Conservation (phyloP, 169 alveolate species). For the Theileria parva region DNA sequence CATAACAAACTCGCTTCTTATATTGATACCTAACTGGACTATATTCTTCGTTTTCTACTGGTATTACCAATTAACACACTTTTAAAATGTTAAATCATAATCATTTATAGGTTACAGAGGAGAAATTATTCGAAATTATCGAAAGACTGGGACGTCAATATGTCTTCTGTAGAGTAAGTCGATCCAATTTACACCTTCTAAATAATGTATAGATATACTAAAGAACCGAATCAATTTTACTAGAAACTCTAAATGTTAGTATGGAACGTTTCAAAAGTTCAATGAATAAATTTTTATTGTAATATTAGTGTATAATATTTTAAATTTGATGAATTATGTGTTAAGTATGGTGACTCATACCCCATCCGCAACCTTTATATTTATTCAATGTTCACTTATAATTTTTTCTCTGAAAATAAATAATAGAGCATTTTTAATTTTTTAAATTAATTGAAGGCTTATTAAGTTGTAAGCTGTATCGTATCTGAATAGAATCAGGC, state of each 20-base stretch:
- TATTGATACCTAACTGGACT: slow-evolving; percentile 64
- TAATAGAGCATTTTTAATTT: too few species aligned
- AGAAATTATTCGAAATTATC: slow-evolving; percentile 41
- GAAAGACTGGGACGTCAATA: slow-evolving; percentile 53
- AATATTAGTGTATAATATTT: slow-evolving; percentile 8
- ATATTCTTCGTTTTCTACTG: slow-evolving; percentile 65
- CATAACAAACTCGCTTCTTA: slow-evolving; percentile 42
- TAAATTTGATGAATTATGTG: background rate
- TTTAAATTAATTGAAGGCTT: background rate
- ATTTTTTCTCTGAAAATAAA: background rate
- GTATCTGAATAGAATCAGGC: background rate
- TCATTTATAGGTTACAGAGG: slow-evolving; percentile 50
- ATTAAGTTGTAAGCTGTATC: background rate
- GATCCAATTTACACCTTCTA: background rate
- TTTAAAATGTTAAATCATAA: background rate
- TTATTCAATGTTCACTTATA: background rate
- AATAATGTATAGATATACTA: background rate
- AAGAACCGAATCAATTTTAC: slow-evolving; percentile 3
- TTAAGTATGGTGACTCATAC: slow-evolving; percentile 16
- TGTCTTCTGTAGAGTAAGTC: slow-evolving; percentile 35
- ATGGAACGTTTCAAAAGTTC: background rate
- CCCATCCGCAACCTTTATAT: background rate
- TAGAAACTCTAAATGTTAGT: background rate
- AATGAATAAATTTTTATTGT: background rate
- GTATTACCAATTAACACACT: slow-evolving; percentile 11